phyloP scores from a whole-genome alignment of 2,329 filamentous ascomycete genomes.

The Zymoseptoria ardabiliae region DNA sequence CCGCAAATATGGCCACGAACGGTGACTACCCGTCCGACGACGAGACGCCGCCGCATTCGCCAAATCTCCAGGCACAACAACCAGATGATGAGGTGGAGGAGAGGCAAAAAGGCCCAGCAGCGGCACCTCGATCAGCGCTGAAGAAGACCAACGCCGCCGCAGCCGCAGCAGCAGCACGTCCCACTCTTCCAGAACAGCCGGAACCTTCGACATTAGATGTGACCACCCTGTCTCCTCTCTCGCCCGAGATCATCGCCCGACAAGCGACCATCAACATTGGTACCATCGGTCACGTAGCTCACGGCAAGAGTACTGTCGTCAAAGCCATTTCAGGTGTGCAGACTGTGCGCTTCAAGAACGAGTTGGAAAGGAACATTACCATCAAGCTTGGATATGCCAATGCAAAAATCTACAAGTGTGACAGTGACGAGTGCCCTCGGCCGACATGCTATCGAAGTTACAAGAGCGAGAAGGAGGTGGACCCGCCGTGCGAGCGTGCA shows the following conservation, averaged over 20 bases:
- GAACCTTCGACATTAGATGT: constrained; percentile 86
- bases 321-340: constrained; percentile 99
- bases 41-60: constrained; percentile 48
- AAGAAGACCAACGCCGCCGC: constrained; percentile 63
- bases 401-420: constrained; percentile 98
- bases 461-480: constrained; percentile 98
- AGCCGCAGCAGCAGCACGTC: constrained; percentile 51
- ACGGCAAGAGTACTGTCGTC: constrained; percentile 98
- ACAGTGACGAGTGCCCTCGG: constrained; percentile 81
- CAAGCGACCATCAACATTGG: constrained; percentile 99
- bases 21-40: constrained; percentile 48
- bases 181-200: constrained; percentile 78
- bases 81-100: constrained; percentile 56
- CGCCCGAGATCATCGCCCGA: constrained; percentile 92
- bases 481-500: constrained; percentile 89
- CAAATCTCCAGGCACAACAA: constrained; percentile 37
- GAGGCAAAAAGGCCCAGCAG: constrained; percentile 53
- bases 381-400: constrained; percentile 99
- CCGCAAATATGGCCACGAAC: constrained; percentile 48
- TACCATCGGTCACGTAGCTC: constrained; percentile 99
- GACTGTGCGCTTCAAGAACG: constrained; percentile 99
- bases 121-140: constrained; percentile 66
- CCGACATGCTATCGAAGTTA: constrained; percentile 94
- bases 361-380: constrained; percentile 97
- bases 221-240: constrained; percentile 70